These are phyloP conservation scores for Epichloe baconii DNA, from an alignment of 2,329 filamentous ascomycete species.

Conservation along the genomic window DNA sequence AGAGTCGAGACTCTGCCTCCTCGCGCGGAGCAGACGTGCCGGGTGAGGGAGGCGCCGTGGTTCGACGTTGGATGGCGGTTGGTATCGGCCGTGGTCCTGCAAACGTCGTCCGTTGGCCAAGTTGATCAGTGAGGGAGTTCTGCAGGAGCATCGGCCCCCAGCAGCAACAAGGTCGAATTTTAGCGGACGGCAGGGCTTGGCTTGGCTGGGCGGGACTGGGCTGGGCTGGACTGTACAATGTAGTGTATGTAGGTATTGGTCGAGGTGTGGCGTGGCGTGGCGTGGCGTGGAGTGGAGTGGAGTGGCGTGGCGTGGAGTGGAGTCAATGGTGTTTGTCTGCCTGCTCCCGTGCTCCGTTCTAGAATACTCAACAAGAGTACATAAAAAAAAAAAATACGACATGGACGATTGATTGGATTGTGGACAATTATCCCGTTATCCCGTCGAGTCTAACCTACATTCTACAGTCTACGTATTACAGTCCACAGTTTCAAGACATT, in stretches of 20 bases:
- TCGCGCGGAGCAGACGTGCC: neutral
- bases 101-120: conserved; percentile 1
- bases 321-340: neutral
- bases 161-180: neutral
- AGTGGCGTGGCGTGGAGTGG: neutral
- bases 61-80: neutral
- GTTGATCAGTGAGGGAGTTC: neutral
- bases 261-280: neutral
- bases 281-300: too few species aligned
- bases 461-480: too few species aligned
- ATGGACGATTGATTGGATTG: too few species aligned
- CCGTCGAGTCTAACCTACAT: too few species aligned
- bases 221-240: neutral
- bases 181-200: neutral
- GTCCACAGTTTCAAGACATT: too few species aligned
- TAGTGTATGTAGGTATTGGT: neutral
- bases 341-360: neutral
- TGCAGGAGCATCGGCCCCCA: neutral
- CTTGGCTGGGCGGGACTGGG: neutral
- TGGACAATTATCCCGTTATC: too few species aligned
- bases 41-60: neutral
- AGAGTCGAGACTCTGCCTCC: neutral
- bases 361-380: neutral
- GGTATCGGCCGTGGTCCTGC: neutral
- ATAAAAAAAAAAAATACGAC: neutral